These are phyloP conservation scores for Barbatosphaeria neglecta DNA, from an alignment of 495 filamentous ascomycete species.

Conservation along the genomic window DNA sequence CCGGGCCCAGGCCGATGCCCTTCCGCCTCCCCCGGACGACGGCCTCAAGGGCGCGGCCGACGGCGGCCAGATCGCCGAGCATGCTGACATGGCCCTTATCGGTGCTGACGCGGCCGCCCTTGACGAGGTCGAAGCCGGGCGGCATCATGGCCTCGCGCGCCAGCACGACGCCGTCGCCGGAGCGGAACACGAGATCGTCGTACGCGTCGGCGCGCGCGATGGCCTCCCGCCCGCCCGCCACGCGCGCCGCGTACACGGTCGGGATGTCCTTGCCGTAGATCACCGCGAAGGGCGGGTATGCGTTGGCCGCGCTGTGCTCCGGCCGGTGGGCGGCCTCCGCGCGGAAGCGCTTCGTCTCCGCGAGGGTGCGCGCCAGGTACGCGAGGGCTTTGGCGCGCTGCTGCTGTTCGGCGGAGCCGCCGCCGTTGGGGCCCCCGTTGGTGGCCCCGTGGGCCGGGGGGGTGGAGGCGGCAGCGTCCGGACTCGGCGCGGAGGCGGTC, in stretches of 20 bases:
- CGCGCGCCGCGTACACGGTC: constrained; percentile 69
- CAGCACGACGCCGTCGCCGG: constrained; percentile 83
- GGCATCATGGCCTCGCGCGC: constrained; percentile 81
- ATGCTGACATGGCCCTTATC: constrained; percentile 80
- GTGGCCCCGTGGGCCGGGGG: not conserved
- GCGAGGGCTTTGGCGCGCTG: constrained; percentile 33
- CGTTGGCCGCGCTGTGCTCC: constrained; percentile 46
- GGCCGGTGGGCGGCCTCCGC: constrained; percentile 51
- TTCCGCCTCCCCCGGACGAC: constrained; percentile 53
- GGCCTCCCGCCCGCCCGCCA: constrained; percentile 38
- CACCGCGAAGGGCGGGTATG: constrained; percentile 73
- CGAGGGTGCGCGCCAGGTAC: constrained; percentile 71
- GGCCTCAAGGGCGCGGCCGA: constrained; percentile 61
- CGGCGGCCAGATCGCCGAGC: constrained; percentile 71
- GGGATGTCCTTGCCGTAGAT: constrained; percentile 81
- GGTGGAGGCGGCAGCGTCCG: not conserved
- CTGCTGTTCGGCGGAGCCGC: constrained; percentile 4
- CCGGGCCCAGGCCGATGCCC: constrained; percentile 52
- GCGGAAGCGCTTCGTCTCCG: constrained; percentile 62
- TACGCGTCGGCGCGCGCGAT: constrained; percentile 73
- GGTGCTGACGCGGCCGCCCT: constrained; percentile 60
- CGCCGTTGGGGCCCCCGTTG: constrained; percentile 1
- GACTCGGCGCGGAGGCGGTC: not conserved
- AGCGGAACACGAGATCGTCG: constrained; percentile 76
- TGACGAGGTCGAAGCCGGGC: constrained; percentile 59